Percentiles rank a stretch among this genome's conserved stretches.
These are phyloP conservation scores for Brassica hybrid DNA, from an alignment of 441 rosid species.

Conservation along the genomic window DNA sequence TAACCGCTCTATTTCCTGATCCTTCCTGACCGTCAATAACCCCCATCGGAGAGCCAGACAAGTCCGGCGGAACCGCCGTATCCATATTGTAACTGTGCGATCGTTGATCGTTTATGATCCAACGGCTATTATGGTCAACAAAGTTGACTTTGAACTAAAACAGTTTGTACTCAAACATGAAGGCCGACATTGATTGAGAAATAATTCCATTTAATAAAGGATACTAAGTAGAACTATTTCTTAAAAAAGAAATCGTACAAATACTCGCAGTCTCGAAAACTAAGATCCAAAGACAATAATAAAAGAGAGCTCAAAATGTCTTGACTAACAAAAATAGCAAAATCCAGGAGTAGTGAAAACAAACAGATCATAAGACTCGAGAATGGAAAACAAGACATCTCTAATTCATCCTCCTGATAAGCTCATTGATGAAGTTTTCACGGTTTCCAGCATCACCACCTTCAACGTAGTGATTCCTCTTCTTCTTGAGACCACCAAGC, in stretches of 20 bases:
- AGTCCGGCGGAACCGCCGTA: too few species aligned
- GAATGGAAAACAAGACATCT: conserved; percentile 9
- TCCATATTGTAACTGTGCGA: too few species aligned
- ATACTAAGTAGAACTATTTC: background rate
- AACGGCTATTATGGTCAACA: too few species aligned
- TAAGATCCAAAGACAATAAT: conserved; percentile 7
- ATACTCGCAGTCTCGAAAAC: background rate
- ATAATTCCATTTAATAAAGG: too few species aligned
- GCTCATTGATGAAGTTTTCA: conserved; percentile 46
- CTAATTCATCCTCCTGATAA: conserved; percentile 74
- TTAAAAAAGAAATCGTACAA: background rate
- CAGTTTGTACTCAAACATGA: too few species aligned
- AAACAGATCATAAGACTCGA: conserved; percentile 6
- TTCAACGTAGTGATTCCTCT: conserved; percentile 83
- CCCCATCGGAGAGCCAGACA: too few species aligned
- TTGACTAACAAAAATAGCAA: conserved; percentile 27
- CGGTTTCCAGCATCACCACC: conserved; percentile 77
- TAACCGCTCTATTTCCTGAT: too few species aligned
- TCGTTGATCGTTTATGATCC: too few species aligned
- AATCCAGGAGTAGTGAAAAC: conserved; percentile 21
- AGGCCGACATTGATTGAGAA: too few species aligned
- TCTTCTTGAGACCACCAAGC: conserved; percentile 72
- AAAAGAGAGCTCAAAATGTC: conserved; percentile 20
- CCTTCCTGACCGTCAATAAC: too few species aligned
- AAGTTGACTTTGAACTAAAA: too few species aligned